phyloP scores from a whole-genome alignment of 73 alveolate genomes.

The Paramecium bursaria region DNA sequence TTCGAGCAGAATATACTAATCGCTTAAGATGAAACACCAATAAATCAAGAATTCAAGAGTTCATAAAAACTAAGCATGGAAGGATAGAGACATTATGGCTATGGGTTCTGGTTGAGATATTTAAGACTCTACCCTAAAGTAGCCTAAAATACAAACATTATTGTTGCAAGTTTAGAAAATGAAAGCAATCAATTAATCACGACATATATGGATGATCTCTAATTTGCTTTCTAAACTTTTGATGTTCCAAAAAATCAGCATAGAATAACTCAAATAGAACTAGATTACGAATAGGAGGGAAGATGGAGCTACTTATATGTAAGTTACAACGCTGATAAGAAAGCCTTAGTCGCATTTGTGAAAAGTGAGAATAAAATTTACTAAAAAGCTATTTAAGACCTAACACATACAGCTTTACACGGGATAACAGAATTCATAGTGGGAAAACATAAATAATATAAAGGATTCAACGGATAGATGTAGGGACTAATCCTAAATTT shows the following conservation, averaged over 20 bases:
- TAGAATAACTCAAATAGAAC: not conserved
- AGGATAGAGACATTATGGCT: constrained; percentile 43
- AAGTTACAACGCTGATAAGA: constrained; percentile 5
- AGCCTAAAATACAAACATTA: not conserved
- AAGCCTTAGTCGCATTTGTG: constrained; percentile 8
- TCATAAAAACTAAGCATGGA: constrained; percentile 1
- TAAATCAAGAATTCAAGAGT: not conserved
- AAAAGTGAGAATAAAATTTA: not conserved
- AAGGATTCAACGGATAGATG: constrained; percentile 16
- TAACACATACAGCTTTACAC: not conserved
- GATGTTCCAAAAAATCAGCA: not conserved
- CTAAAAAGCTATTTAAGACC: not conserved
- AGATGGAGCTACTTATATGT: constrained; percentile 14
- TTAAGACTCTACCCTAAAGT: not conserved
- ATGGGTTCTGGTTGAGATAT: constrained; percentile 48
- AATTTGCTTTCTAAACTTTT: not conserved
- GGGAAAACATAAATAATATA: constrained; percentile 24
- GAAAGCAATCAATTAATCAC: constrained; percentile 1
- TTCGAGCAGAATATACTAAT: not conserved
- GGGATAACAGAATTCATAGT: not conserved
- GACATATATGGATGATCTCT: not conserved
- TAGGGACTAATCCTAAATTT: not conserved
- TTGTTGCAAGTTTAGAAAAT: not conserved
- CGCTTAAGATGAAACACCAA: not conserved
- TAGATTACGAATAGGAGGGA: not conserved